Evolutionary conservation across 2,329 filamentous ascomycete species (phyloP).

Genomic region (Exophiala sideris): DNA sequence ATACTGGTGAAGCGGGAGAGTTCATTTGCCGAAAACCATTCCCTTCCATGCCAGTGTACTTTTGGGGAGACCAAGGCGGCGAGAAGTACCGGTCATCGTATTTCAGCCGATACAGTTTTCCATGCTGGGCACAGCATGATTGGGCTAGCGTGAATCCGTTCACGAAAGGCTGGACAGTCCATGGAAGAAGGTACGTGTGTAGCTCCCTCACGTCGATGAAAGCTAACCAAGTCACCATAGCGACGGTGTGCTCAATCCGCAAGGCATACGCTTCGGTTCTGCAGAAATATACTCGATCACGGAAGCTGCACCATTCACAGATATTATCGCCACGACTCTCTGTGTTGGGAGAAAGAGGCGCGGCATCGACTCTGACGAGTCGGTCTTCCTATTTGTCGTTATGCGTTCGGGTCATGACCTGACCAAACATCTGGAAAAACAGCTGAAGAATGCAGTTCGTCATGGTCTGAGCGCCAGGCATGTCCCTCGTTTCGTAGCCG

Average conservation of each 20-base stretch:
- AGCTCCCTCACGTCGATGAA: neutral
- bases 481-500: slow-evolving; percentile 39
- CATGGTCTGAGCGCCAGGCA: slow-evolving; percentile 33
- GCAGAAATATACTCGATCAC: slow-evolving; percentile 83
- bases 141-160: slow-evolving; percentile 6
- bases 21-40: slow-evolving; percentile 43
- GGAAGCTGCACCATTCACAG: slow-evolving; percentile 4
- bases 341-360: slow-evolving; percentile 15
- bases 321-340: slow-evolving; percentile 5
- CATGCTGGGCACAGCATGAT: slow-evolving; percentile 19
- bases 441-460: slow-evolving; percentile 21
- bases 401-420: slow-evolving; percentile 5
- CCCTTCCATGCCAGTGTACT: slow-evolving; percentile 5
- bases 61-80: slow-evolving; percentile 2
- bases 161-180: slow-evolving; percentile 25
- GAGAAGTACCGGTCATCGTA: slow-evolving; percentile 47
- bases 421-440: neutral
- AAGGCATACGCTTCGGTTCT: slow-evolving; percentile 83
- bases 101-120: slow-evolving; percentile 32
- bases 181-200: slow-evolving; percentile 31
- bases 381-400: slow-evolving; percentile 22
- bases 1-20: slow-evolving; percentile 54
- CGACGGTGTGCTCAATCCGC: slow-evolving; percentile 59
- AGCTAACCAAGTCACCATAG: slow-evolving; percentile 27
- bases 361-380: slow-evolving; percentile 12